Conservation (phyloP, 2,329 filamentous ascomycete genomes). For the Alternaria angustiovoidea region DNA sequence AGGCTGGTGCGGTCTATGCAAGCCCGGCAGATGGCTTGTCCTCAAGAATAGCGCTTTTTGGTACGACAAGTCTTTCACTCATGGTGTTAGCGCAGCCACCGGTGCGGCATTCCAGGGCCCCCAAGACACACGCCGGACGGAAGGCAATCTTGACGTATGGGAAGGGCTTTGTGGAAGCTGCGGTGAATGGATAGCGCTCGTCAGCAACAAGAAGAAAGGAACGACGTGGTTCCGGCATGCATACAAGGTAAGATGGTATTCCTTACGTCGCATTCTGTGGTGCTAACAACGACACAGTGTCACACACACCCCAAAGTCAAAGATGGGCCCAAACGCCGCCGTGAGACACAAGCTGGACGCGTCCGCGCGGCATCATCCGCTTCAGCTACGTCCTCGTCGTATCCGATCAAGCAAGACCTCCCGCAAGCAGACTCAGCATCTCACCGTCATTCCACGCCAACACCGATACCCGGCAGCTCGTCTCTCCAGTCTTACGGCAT, state of each 20-base stretch:
- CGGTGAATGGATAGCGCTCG: conserved; percentile 80
- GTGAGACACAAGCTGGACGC: conserved; percentile 50
- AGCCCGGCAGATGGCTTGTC: conserved; percentile 83
- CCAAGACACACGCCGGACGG: conserved; percentile 76
- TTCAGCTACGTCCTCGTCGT: conserved; percentile 45
- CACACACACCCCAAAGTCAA: conserved; percentile 55
- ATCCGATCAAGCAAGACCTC: conserved; percentile 43
- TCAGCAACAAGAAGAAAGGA: conserved; percentile 90
- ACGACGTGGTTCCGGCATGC: conserved; percentile 91
- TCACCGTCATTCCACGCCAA: conserved; percentile 44
- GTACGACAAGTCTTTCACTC: conserved; percentile 92
- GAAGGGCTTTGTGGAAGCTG: conserved; percentile 81
- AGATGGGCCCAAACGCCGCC: conserved; percentile 53
- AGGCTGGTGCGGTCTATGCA: conserved; percentile 90
- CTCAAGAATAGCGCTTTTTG: conserved; percentile 91
- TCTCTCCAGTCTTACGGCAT: conserved; percentile 38
- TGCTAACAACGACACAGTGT: conserved; percentile 46
- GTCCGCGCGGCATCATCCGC: conserved; percentile 48
- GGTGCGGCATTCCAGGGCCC: conserved; percentile 81
- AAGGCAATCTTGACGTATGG: conserved; percentile 82
- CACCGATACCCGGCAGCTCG: conserved; percentile 32
- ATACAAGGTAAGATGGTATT: conserved; percentile 70
- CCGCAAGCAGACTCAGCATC: conserved; percentile 31
- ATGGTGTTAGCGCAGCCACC: conserved; percentile 84
- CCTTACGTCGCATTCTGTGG: conserved; percentile 15